phyloP scores from a whole-genome alignment of 164 flowering plant genomes.

The Houttuynia cordata region DNA sequence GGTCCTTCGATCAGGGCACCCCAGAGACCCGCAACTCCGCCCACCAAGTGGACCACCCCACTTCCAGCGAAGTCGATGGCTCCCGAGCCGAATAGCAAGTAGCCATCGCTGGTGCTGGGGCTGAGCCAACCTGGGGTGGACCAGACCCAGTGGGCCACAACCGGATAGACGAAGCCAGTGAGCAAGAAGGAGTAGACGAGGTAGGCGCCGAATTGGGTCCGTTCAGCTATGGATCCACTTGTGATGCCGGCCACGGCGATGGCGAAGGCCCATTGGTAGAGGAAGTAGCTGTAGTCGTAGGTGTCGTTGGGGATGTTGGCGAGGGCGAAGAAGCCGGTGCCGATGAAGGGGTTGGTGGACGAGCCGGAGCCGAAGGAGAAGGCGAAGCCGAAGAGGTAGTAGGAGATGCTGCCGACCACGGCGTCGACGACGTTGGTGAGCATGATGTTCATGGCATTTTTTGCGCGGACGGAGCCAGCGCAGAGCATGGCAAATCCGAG shows the following conservation, averaged over 20 bases:
- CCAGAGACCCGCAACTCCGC: constrained; percentile 55
- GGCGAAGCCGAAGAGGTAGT: constrained; percentile 67
- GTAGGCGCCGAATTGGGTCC: constrained; percentile 68
- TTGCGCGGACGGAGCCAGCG: constrained; percentile 67
- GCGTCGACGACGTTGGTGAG: constrained; percentile 72
- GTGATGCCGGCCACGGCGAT: constrained; percentile 73
- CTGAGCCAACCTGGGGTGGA: constrained; percentile 47
- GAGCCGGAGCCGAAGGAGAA: constrained; percentile 46
- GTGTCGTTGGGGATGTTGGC: constrained; percentile 22
- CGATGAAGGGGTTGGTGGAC: constrained; percentile 50
- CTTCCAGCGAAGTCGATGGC: constrained; percentile 57
- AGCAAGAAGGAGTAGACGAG: constrained; percentile 54
- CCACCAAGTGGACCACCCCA: constrained; percentile 57
- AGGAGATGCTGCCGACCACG: constrained; percentile 54
- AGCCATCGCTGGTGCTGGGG: constrained; percentile 14
- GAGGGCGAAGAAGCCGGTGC: constrained; percentile 42
- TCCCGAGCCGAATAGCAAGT: constrained; percentile 41
- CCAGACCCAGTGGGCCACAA: constrained; percentile 73
- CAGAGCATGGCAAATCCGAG: constrained; percentile 82
- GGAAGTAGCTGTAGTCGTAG: constrained; percentile 51
- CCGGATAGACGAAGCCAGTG: constrained; percentile 67
- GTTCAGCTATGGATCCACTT: constrained; percentile 74
- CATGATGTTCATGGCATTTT: constrained; percentile 71
- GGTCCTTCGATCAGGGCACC: constrained; percentile 59
- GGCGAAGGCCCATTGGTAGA: constrained; percentile 79